Conservation (phyloP, 805 yeast genomes). For the Kluyveromyces aestuarii region DNA sequence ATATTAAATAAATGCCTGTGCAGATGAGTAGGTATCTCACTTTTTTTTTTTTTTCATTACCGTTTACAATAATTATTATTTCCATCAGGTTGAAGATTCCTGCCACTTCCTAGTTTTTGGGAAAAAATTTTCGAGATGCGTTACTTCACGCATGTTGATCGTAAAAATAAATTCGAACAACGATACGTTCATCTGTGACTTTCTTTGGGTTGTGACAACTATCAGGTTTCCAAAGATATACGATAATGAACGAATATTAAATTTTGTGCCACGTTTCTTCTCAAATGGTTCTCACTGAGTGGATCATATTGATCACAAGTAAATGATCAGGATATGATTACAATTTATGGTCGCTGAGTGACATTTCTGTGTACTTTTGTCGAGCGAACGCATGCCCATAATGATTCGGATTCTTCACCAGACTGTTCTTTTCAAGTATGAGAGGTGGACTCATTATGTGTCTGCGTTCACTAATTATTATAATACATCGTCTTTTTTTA, state of each 20-base stretch:
- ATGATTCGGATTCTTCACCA: background rate
- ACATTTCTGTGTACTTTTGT: background rate
- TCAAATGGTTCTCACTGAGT: background rate
- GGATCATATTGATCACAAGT: background rate
- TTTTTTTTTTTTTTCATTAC: no score
- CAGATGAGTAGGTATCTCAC: no score
- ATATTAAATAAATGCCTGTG: no score
- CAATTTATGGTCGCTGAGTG: background rate
- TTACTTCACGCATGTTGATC: no score
- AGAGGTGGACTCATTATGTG: background rate
- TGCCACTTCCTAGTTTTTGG: no score
- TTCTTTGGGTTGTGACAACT: background rate
- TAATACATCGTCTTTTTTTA: conserved; percentile 1
- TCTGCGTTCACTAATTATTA: background rate
- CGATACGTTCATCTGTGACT: background rate
- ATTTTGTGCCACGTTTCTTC: background rate
- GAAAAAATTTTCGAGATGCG: background rate
- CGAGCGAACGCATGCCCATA: background rate
- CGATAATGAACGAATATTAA: conserved; percentile 1
- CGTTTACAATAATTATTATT: no score
- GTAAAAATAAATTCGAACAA: no score
- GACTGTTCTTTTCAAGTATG: conserved; percentile 1
- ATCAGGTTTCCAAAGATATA: background rate
- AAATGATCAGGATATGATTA: background rate
- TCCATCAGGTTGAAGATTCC: no score